Conservation (phyloP, 2,329 filamentous ascomycete genomes). For the Ceratocystis variospora region DNA sequence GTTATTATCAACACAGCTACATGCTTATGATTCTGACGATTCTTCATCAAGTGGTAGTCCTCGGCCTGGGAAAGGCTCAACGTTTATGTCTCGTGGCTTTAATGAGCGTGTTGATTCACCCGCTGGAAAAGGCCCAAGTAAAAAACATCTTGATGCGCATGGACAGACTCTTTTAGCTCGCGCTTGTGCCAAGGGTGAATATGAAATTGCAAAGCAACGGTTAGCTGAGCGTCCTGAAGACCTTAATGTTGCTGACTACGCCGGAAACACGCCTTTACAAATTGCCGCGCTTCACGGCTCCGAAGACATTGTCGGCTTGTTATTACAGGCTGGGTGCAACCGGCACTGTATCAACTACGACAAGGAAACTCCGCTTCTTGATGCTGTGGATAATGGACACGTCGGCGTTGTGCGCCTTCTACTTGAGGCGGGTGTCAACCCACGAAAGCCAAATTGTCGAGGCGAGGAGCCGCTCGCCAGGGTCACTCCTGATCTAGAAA, state of each 20-base stretch:
- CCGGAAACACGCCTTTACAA: slow-evolving; percentile 90
- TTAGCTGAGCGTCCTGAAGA: slow-evolving; percentile 72
- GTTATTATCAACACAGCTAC: slow-evolving; percentile 39
- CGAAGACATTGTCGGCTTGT: slow-evolving; percentile 71
- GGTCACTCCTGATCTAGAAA: slow-evolving; percentile 58
- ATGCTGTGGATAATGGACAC: slow-evolving; percentile 93
- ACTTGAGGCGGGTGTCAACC: slow-evolving; percentile 77
- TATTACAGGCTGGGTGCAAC: slow-evolving; percentile 73
- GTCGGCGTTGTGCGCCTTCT: slow-evolving; percentile 75
- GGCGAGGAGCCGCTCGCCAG: slow-evolving; percentile 85
- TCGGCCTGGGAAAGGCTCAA: slow-evolving; percentile 45
- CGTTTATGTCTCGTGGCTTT: slow-evolving; percentile 39
- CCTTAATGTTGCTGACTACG: slow-evolving; percentile 79
- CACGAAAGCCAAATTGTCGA: slow-evolving; percentile 77
- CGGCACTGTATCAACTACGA: slow-evolving; percentile 67
- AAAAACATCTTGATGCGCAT: slow-evolving; percentile 82
- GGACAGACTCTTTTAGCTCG: slow-evolving; percentile 83
- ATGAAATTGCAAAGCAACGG: slow-evolving; percentile 62
- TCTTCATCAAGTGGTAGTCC: slow-evolving; percentile 48
- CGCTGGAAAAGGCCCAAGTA: slow-evolving; percentile 56
- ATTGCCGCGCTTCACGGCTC: slow-evolving; percentile 81
- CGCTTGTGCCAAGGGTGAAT: slow-evolving; percentile 73
- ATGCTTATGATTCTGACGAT: slow-evolving; percentile 54
- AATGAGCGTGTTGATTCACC: slow-evolving; percentile 50
- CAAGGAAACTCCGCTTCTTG: slow-evolving; percentile 85